These are phyloP conservation scores for Podospora pseudoanserina DNA, from an alignment of 495 filamentous ascomycete species.

Conservation along the genomic window DNA sequence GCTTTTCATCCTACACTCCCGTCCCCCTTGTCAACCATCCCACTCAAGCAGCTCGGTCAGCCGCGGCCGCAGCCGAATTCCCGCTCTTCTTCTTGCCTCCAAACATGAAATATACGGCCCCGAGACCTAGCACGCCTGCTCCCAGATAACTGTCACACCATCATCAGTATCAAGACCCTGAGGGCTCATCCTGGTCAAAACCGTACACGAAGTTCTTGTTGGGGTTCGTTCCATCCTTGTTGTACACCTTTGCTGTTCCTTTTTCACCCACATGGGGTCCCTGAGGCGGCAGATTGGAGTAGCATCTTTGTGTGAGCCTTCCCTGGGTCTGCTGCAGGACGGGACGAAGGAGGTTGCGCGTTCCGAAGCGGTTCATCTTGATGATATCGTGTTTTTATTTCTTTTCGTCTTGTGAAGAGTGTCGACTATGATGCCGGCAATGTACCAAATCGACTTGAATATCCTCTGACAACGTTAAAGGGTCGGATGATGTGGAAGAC, in stretches of 20 bases:
- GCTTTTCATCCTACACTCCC: neutral
- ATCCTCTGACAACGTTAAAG: neutral
- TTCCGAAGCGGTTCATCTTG: neutral
- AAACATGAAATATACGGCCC: conserved; percentile 18
- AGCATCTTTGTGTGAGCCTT: neutral
- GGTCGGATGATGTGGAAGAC: neutral
- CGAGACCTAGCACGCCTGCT: conserved; percentile 16
- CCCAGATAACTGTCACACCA: conserved; percentile 13
- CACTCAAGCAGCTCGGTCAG: neutral
- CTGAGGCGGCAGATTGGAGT: neutral
- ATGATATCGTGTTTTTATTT: neutral
- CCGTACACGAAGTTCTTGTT: conserved; percentile 30
- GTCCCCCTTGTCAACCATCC: neutral
- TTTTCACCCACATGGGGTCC: conserved; percentile 12
- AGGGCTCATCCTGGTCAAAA: too few relatives aligned
- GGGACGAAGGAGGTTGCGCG: neutral
- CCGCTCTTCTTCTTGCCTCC: neutral
- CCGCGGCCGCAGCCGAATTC: neutral
- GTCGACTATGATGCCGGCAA: too few relatives aligned
- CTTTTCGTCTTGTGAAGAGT: too few relatives aligned
- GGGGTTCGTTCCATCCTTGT: conserved; percentile 27
- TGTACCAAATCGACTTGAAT: too few relatives aligned
- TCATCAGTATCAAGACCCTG: neutral
- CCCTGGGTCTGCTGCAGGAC: neutral
- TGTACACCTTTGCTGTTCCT: conserved; percentile 19